A percentile compares a stretch with the other conserved stretches of the same genome.
Conservation (phyloP, 2,329 filamentous ascomycete genomes). For the Pseudogymnoascus sp. region DNA sequence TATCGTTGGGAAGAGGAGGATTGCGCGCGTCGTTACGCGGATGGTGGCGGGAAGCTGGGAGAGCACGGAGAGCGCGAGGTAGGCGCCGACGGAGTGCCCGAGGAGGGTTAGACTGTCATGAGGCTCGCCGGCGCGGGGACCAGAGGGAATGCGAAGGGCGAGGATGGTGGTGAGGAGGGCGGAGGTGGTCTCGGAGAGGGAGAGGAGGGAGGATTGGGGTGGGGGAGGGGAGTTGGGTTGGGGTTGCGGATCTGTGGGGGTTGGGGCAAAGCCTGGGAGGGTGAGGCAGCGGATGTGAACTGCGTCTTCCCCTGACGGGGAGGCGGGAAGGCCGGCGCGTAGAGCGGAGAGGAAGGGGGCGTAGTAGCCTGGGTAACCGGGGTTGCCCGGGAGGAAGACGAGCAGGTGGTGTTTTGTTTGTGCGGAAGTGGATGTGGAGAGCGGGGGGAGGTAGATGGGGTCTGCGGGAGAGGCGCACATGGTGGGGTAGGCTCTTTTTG, state of each 20-base stretch:
- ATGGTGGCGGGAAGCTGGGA: constrained; percentile 42
- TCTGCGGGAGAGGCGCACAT: not conserved
- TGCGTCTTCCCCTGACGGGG: constrained; percentile 23
- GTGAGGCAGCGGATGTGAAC: not conserved
- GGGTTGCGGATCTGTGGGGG: constrained; percentile 18
- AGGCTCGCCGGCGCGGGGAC: constrained; percentile 28
- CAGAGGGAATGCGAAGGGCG: constrained; percentile 20
- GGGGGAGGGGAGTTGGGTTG: constrained; percentile 21
- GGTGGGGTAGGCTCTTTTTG: not conserved
- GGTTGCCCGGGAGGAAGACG: constrained; percentile 71
- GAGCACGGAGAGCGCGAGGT: constrained; percentile 60
- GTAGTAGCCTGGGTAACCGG: constrained; percentile 70
- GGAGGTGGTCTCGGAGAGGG: constrained; percentile 30
- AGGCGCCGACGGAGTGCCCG: constrained; percentile 68
- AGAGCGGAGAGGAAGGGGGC: constrained; percentile 55
- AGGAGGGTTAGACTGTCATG: constrained; percentile 58
- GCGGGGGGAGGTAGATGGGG: not conserved
- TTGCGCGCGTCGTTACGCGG: constrained; percentile 35
- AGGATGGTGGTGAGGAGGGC: constrained; percentile 14
- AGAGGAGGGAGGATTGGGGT: constrained; percentile 27
- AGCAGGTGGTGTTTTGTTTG: constrained; percentile 40
- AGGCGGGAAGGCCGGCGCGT: constrained; percentile 43
- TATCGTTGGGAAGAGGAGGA: constrained; percentile 68
- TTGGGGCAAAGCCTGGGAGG: not conserved
- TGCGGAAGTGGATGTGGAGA: not conserved